These are phyloP conservation scores for Solanum lycopersicoides DNA, from an alignment of 257 asterid species.

Conservation along the genomic window DNA sequence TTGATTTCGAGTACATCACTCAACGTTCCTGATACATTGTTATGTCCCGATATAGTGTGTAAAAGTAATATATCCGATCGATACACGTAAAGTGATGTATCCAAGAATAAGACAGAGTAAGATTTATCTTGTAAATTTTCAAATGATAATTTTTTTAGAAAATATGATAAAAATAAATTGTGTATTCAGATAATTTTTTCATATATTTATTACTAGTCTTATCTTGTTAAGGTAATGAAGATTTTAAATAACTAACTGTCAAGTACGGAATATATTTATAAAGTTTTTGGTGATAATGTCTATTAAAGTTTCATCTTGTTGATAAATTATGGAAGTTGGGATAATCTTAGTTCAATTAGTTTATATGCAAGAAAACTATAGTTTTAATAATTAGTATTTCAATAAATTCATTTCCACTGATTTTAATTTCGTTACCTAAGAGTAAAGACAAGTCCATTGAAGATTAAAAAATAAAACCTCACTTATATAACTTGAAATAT, in stretches of 20 bases:
- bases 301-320: background rate
- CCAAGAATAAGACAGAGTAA: too few relatives aligned
- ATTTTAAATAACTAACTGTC: background rate
- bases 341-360: background rate
- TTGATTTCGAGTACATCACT: too few relatives aligned
- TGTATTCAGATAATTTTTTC: too few relatives aligned
- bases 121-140: too few relatives aligned
- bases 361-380: constrained; percentile 21
- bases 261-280: background rate
- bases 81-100: too few relatives aligned
- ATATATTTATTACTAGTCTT: background rate
- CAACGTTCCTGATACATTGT: too few relatives aligned
- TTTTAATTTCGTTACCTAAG: background rate
- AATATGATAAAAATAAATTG: too few relatives aligned
- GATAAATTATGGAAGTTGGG: background rate
- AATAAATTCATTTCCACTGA: background rate
- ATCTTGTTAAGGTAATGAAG: background rate
- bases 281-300: background rate
- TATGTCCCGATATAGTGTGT: too few relatives aligned
- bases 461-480: background rate
- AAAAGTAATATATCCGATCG: too few relatives aligned
- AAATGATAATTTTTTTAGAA: too few relatives aligned
- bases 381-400: background rate
- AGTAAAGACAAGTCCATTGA: background rate
- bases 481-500: background rate